phyloP scores from a whole-genome alignment of 1,139 yeast genomes.

The Arxiozyma slooffiae region DNA sequence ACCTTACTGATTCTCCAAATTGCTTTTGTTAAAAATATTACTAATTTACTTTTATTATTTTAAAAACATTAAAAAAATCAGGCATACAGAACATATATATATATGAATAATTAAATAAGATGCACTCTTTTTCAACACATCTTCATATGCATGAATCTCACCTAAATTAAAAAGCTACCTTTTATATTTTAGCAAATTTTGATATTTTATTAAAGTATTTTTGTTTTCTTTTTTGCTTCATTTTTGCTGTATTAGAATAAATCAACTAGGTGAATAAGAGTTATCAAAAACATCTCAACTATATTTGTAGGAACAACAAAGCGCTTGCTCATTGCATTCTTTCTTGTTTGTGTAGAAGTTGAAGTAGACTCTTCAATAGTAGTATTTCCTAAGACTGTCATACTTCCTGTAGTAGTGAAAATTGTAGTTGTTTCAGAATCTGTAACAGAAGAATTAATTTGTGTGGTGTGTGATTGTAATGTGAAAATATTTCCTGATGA shows the following conservation, averaged over 20 bases:
- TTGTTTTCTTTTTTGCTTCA: background rate
- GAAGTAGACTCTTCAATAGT: background rate
- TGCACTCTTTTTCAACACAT: too few relatives aligned
- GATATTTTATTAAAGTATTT: too few relatives aligned
- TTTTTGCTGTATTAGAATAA: background rate
- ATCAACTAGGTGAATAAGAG: background rate
- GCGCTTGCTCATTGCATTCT: background rate
- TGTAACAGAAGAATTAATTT: background rate
- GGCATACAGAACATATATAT: too few relatives aligned
- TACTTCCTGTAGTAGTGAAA: background rate
- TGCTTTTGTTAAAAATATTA: too few relatives aligned
- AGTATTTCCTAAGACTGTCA: background rate
- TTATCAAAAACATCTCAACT: background rate
- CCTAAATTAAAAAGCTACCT: background rate
- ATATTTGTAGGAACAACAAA: background rate
- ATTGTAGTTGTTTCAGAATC: background rate
- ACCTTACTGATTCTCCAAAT: too few relatives aligned
- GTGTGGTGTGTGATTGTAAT: background rate
- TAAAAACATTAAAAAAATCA: too few relatives aligned
- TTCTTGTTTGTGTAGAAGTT: background rate
- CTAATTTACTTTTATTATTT: too few relatives aligned
- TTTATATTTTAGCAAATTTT: too few relatives aligned
- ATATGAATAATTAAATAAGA: background rate
- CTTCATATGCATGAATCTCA: too few relatives aligned
- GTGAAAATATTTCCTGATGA: conserved; percentile 22